phyloP scores from a whole-genome alignment of 2,329 filamentous ascomycete genomes.

The Calycina herbarum region DNA sequence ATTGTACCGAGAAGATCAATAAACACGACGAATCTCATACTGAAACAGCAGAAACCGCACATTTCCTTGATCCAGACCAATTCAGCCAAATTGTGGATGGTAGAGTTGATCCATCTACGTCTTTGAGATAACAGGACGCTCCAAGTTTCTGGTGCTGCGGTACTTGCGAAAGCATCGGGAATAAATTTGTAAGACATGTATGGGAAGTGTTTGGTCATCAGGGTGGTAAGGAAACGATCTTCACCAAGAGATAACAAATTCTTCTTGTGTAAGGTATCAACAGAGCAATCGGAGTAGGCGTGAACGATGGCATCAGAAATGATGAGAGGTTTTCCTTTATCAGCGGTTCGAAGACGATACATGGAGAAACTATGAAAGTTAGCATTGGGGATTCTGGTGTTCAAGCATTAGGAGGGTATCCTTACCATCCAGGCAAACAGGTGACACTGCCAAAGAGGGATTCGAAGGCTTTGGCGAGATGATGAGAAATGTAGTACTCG shows the following conservation, averaged over 20 bases:
- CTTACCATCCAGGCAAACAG: conserved; percentile 97
- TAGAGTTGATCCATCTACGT: conserved; percentile 99
- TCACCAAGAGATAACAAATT: conserved; percentile 92
- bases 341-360: conserved; percentile 92
- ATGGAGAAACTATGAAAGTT: conserved; percentile 80
- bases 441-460: conserved; percentile 97
- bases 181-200: conserved; percentile 96
- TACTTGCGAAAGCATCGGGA: conserved; percentile 87
- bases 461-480: conserved; percentile 95
- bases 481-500: conserved; percentile 98
- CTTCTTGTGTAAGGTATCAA: conserved; percentile 94
- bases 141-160: conserved; percentile 92
- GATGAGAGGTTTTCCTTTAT: conserved; percentile 91
- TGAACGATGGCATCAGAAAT: conserved; percentile 84
- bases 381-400: conserved; percentile 34
- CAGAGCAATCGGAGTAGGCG: conserved; percentile 84
- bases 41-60: conserved; percentile 98
- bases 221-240: conserved; percentile 93
- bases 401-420: neutral
- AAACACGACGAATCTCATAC: conserved; percentile 95
- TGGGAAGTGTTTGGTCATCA: conserved; percentile 98
- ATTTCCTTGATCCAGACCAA: conserved; percentile 88
- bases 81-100: conserved; percentile 93
- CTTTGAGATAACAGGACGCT: conserved; percentile 93
- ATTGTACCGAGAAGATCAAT: conserved; percentile 92